Conservation (phyloP, 352 stramenopile species). For the Globisporangium nunn region DNA sequence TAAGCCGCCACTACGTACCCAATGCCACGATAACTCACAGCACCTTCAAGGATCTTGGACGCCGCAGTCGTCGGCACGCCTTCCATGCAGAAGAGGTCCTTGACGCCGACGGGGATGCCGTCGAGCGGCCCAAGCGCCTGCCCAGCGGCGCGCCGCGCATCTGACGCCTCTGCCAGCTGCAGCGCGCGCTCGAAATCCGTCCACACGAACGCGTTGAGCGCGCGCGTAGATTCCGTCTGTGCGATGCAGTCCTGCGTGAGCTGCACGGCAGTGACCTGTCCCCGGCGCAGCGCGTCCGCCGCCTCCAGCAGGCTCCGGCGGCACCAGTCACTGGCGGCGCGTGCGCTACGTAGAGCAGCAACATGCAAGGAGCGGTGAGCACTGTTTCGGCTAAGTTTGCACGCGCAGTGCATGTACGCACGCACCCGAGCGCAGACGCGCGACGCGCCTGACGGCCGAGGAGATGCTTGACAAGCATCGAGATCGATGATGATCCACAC, state of each 20-base stretch:
- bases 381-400: not conserved
- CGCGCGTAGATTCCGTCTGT: slow-evolving; percentile 59
- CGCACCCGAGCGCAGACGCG: not conserved
- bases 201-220: slow-evolving; percentile 78
- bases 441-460: slow-evolving; percentile 3
- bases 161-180: slow-evolving; percentile 67
- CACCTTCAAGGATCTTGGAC: slow-evolving; percentile 85
- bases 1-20: too few species aligned
- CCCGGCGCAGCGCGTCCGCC: slow-evolving; percentile 33
- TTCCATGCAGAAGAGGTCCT: slow-evolving; percentile 94
- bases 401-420: not conserved
- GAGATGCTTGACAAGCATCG: not conserved
- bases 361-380: not conserved
- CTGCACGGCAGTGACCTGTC: slow-evolving; percentile 46
- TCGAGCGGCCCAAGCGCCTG: slow-evolving; percentile 68
- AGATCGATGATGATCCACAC: not conserved
- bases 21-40: not conserved
- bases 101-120: slow-evolving; percentile 94
- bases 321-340: slow-evolving; percentile 52
- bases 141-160: slow-evolving; percentile 49
- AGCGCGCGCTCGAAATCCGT: slow-evolving; percentile 67
- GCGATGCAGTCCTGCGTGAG: slow-evolving; percentile 66
- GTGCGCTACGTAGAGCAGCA: slow-evolving; percentile 1
- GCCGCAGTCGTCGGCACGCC: slow-evolving; percentile 81
- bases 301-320: slow-evolving; percentile 46